A percentile compares a stretch with the other conserved stretches of the same genome.
Evolutionary conservation across 192 early-diverging fungal genomes (phyloP).

Genomic region (Backusella morwellensis): DNA sequence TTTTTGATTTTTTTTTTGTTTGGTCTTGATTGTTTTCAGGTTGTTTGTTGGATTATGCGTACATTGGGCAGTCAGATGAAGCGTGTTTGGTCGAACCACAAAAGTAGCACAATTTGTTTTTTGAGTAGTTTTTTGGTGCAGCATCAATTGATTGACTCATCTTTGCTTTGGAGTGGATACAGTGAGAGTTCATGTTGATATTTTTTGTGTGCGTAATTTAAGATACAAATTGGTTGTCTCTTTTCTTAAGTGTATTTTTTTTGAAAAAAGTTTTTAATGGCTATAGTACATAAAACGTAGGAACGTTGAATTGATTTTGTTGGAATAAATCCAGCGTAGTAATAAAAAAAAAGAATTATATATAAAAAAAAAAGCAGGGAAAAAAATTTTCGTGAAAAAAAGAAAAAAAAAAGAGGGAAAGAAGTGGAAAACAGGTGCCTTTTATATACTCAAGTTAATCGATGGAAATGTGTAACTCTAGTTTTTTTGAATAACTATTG

Average conservation of each 20-base stretch:
- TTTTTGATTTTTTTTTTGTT: background rate
- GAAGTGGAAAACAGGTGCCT: background rate
- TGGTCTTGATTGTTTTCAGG: background rate
- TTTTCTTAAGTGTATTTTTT: background rate
- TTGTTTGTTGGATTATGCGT: constrained; percentile 10
- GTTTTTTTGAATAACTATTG: background rate
- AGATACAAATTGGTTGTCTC: background rate
- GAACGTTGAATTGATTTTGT: background rate
- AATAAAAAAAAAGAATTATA: background rate
- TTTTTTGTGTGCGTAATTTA: background rate
- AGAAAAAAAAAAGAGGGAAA: background rate
- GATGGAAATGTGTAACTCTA: constrained; percentile 1
- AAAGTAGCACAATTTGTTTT: constrained; percentile 19
- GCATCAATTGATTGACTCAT: background rate
- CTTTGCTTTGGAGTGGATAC: background rate
- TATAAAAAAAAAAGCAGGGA: background rate
- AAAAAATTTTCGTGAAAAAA: background rate
- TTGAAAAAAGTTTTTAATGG: background rate
- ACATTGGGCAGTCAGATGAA: constrained; percentile 25
- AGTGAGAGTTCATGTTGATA: background rate
- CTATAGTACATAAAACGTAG: constrained; percentile 5
- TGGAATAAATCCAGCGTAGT: constrained; percentile 1
- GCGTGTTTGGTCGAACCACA: constrained; percentile 21
- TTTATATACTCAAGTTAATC: constrained; percentile 1
- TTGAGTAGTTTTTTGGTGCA: background rate